These are phyloP conservation scores for Fusarium virguliforme DNA, from an alignment of 2,329 filamentous ascomycete genomes.

Conservation along the genomic window DNA sequence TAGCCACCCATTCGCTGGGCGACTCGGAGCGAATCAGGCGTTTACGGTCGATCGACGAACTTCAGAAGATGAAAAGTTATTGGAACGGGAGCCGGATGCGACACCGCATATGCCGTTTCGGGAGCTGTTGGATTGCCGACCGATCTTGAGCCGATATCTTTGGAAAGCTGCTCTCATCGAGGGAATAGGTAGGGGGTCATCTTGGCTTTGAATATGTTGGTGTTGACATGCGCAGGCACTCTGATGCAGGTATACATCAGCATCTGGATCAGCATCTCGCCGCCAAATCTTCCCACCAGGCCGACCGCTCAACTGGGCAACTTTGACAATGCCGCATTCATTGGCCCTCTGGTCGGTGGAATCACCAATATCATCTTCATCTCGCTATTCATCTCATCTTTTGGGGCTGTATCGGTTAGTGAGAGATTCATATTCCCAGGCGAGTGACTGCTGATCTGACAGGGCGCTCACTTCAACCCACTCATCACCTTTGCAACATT, in stretches of 20 bases:
- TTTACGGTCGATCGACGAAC: conserved; percentile 15
- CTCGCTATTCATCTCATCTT: conserved; percentile 66
- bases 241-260: conserved; percentile 47
- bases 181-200: conserved; percentile 49
- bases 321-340: conserved; percentile 51
- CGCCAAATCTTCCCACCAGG: conserved; percentile 18
- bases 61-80: conserved; percentile 30
- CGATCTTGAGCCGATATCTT: conserved; percentile 54
- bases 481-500: conserved; percentile 70
- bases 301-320: conserved; percentile 38
- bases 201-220: fast-evolving
- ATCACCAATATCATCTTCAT: conserved; percentile 56
- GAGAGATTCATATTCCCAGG: background rate
- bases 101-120: conserved; percentile 58
- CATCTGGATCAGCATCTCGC: conserved; percentile 37
- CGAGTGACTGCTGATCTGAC: background rate
- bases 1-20: conserved; percentile 38
- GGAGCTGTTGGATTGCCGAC: conserved; percentile 55
- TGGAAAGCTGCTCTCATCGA: conserved; percentile 62
- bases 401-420: conserved; percentile 60
- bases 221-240: conserved; percentile 22
- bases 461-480: conserved; percentile 69
- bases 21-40: conserved; percentile 44
- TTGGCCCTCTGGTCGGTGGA: conserved; percentile 52
- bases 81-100: conserved; percentile 58